phyloP scores from a whole-genome alignment of 768 basidiomycete genomes.

The Pleurotus salmoneostramineus region DNA sequence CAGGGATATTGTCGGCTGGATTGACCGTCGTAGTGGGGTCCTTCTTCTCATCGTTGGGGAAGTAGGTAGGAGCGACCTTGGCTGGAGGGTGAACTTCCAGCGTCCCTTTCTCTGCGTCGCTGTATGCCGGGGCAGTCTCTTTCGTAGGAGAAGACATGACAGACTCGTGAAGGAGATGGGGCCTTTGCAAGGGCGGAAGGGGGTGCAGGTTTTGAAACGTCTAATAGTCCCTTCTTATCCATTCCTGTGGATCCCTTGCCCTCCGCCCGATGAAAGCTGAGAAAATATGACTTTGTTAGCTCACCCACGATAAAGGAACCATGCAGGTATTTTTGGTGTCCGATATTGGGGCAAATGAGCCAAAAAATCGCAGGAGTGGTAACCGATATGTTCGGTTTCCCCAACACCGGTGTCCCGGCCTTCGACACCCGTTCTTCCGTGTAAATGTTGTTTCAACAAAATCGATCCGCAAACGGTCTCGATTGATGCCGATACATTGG shows the following conservation, averaged over 20 bases:
- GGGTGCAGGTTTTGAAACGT: slow-evolving; percentile 1
- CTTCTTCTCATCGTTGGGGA: slow-evolving; percentile 38
- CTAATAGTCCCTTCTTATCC: slow-evolving; percentile 6
- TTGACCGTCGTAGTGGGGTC: slow-evolving; percentile 18
- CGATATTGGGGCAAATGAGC: slow-evolving; percentile 2
- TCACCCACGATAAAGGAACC: slow-evolving; percentile 10
- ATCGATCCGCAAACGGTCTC: background rate
- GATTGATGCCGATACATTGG: background rate
- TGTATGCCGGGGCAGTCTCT: slow-evolving; percentile 34
- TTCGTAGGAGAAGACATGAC: slow-evolving; percentile 41
- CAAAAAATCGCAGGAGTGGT: slow-evolving; percentile 8
- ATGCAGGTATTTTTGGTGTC: background rate
- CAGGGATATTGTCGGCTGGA: slow-evolving; percentile 25
- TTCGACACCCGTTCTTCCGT: slow-evolving; percentile 4
- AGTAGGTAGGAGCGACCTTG: slow-evolving; percentile 18
- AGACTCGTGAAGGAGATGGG: slow-evolving; percentile 5
- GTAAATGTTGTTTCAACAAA: slow-evolving; percentile 4
- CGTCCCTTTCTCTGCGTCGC: slow-evolving; percentile 59
- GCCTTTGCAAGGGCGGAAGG: background rate
- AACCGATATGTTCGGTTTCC: slow-evolving; percentile 7
- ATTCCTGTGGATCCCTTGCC: slow-evolving; percentile 3
- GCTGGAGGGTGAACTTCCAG: slow-evolving; percentile 38
- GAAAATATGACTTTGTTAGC: slow-evolving; percentile 1
- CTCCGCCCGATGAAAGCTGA: slow-evolving; percentile 2
- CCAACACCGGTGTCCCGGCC: slow-evolving; percentile 6